Evolutionary conservation across 2,329 filamentous ascomycete genomes (phyloP), one percentile per base, ranked within the genome.

Genomic region (Mycogone perniciosa): DNA sequence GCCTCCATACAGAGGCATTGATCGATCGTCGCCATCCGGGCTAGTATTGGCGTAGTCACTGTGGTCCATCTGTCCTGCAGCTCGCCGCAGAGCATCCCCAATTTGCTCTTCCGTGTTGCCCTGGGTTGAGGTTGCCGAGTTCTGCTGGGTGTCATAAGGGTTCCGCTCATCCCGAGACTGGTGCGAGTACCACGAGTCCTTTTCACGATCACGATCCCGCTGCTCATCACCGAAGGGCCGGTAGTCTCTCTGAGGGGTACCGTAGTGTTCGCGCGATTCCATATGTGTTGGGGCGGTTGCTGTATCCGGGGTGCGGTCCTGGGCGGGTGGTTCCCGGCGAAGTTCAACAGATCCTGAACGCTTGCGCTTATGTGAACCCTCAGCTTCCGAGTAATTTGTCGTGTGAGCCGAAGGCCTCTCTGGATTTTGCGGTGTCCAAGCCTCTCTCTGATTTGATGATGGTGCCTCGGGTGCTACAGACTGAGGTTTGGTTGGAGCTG

Each of bases 281-380:
- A 57, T 48, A n/a, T 67, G 62, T 20, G 62, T 54, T 29, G 62
- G 59, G n/a, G 58, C 57, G 10, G 62, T 56, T 10, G 63, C 59
- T 27, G 59, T 59, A 46, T 70, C 69, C 30, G 67, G 67, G 10
- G 68, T 67, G 5, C 60, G 62, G 52, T 70, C 65, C 39, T 68
- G 64, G 6, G 57, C 51, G 6, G 58, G 53, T 30, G 53, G 55
- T 26, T 76, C 72, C 57, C 69, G 68, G 48, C 68, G 64, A 6
- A 64, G 65, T 50, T 84, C 84, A 35, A 73, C 66, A 5, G 85
- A 88, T 42, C 75, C 71, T 6, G 87, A 89, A 54, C 87, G 80
- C 67, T 89, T 92, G 60, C 82, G 80, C 67, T 85, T 86, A 59
- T 81, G 76, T 13, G 76, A 69, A 11, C 60, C 63, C 34, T 83